Evolutionary conservation across 2,329 filamentous ascomycete species (phyloP).

Genomic region (Dryadomyces quercivorus): DNA sequence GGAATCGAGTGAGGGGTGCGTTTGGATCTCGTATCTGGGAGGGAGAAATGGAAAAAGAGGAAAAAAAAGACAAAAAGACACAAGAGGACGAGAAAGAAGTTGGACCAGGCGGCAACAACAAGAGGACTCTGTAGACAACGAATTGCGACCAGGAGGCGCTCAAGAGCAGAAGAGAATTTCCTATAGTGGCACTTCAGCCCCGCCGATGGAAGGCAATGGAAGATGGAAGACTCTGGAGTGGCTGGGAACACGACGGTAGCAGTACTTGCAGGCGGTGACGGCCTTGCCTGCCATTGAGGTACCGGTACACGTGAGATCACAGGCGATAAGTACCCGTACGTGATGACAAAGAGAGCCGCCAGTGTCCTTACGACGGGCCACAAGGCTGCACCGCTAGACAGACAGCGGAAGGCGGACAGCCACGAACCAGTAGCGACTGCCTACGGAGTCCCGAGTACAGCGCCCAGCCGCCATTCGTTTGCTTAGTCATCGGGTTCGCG

Average conservation of each 20-base stretch:
- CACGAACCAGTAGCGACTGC: no score
- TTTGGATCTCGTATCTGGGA: background rate
- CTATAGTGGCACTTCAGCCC: slow-evolving; percentile 11
- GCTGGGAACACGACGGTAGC: slow-evolving; percentile 3
- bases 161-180: slow-evolving; percentile 1
- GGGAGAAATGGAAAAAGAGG: no score
- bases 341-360: background rate
- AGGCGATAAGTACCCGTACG: background rate
- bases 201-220: slow-evolving; percentile 15
- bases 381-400: no score
- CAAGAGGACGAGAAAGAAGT: background rate
- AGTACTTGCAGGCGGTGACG: background rate
- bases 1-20: background rate
- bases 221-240: slow-evolving; percentile 14
- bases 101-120: background rate
- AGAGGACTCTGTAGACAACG: background rate
- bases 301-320: background rate
- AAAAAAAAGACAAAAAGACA: background rate
- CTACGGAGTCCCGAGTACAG: no score
- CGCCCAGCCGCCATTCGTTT: no score
- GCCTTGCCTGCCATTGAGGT: background rate
- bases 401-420: no score
- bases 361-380: no score
- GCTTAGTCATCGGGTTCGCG: no score
- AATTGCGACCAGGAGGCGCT: background rate